Percentiles rank a stretch among this genome's conserved stretches.
Evolutionary conservation across 768 basidiomycete genomes (phyloP).

Genomic region (Amanita fuliginea): DNA sequence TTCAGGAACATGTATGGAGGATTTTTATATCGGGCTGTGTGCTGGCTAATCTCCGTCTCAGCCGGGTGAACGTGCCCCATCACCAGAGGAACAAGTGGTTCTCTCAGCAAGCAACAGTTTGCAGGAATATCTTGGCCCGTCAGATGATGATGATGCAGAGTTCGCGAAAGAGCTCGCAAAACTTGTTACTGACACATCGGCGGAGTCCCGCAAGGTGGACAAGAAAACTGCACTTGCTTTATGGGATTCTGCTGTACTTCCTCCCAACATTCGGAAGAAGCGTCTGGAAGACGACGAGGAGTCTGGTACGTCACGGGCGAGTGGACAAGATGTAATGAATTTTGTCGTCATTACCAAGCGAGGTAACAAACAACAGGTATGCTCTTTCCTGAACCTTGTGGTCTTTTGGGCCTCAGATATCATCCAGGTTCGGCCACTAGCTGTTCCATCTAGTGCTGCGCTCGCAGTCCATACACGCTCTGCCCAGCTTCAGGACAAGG

Average conservation of each 20-base stretch:
- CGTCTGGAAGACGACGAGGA: conserved; percentile 49
- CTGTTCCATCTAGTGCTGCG: conserved; percentile 79
- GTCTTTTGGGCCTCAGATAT: not conserved
- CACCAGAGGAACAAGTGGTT: conserved; percentile 74
- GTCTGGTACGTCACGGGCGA: conserved; percentile 25
- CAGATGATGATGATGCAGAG: conserved; percentile 84
- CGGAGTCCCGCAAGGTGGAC: conserved; percentile 78
- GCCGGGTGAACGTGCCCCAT: conserved; percentile 62
- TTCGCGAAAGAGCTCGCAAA: conserved; percentile 95
- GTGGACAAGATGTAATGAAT: conserved; percentile 53
- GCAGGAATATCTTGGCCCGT: conserved; percentile 70
- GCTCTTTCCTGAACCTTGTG: conserved; percentile 12
- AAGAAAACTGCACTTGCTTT: conserved; percentile 78
- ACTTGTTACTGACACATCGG: conserved; percentile 81
- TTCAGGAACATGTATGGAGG: conserved; percentile 40
- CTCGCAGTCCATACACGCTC: conserved; percentile 85
- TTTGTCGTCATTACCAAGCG: conserved; percentile 90
- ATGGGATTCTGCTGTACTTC: conserved; percentile 82
- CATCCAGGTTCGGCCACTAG: conserved; percentile 48
- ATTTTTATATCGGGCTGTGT: not conserved
- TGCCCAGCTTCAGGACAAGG: conserved; percentile 88
- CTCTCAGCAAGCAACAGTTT: conserved; percentile 41
- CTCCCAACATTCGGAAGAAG: conserved; percentile 55
- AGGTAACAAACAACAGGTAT: conserved; percentile 86
- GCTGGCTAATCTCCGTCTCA: conserved; percentile 13